These are phyloP conservation scores for Rhodotorula sp. DNA, from an alignment of 1,284 basidiomycete genomes.

Conservation along the genomic window DNA sequence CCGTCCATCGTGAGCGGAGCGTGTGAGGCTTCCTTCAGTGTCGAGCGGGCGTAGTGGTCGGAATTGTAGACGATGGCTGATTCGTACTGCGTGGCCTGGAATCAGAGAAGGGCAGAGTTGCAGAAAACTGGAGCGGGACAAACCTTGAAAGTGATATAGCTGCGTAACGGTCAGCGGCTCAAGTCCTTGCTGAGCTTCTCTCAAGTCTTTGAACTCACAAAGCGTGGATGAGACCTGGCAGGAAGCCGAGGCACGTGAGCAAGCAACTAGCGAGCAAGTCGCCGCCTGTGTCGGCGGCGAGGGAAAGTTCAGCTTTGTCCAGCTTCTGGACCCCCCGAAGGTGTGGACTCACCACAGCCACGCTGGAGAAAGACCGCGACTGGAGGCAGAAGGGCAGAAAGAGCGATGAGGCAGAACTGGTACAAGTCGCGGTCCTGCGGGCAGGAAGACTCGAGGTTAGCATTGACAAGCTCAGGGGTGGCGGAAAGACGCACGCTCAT, in stretches of 20 bases:
- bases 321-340: neutral
- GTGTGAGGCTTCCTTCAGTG: neutral
- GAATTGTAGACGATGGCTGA: neutral
- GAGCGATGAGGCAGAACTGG: neutral
- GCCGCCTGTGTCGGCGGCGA: neutral
- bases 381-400: slow-evolving; percentile 2
- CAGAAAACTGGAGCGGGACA: neutral
- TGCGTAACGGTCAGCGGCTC: no score
- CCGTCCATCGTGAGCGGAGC: neutral
- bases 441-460: neutral
- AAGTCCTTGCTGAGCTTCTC: no score
- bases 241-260: neutral
- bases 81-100: neutral
- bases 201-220: neutral
- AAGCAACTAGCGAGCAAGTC: neutral
- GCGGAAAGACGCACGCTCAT: neutral
- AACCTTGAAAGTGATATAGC: neutral
- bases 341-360: slow-evolving; percentile 1
- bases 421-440: neutral
- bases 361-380: slow-evolving; percentile 5
- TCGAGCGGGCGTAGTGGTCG: neutral
- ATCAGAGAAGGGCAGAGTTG: no score
- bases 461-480: no score
- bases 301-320: neutral
- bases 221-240: neutral